These are phyloP conservation scores for Setomelanomma holmii DNA, from an alignment of 2,329 filamentous ascomycete species.

Conservation along the genomic window DNA sequence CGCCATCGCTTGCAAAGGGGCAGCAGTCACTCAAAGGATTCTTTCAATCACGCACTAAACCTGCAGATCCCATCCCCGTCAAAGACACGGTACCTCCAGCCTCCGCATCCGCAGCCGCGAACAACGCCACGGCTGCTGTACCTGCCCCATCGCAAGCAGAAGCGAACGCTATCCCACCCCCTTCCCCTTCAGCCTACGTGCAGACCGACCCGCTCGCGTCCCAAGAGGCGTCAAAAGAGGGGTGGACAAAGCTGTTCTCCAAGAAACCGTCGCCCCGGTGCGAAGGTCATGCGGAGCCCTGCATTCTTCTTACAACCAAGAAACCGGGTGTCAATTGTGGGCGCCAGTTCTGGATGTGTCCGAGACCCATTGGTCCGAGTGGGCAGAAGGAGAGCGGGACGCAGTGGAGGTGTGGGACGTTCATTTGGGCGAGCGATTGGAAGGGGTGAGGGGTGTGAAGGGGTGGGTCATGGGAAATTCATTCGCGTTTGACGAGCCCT, in stretches of 20 bases:
- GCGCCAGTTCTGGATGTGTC: slow-evolving; percentile 71
- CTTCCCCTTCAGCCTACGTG: slow-evolving; percentile 6
- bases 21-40: slow-evolving; percentile 77
- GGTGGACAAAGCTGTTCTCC: slow-evolving; percentile 84
- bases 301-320: slow-evolving; percentile 82
- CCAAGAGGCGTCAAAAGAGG: slow-evolving; percentile 73
- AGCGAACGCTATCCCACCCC: slow-evolving; percentile 4
- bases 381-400: slow-evolving; percentile 85
- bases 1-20: slow-evolving; percentile 49
- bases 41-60: slow-evolving; percentile 60
- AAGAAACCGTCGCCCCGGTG: slow-evolving; percentile 78
- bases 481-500: neutral
- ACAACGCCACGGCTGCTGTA: slow-evolving; percentile 4
- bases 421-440: slow-evolving; percentile 74
- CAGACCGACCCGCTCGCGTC: slow-evolving; percentile 41
- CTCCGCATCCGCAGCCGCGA: slow-evolving; percentile 4
- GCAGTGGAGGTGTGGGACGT: slow-evolving; percentile 87
- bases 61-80: slow-evolving; percentile 5
- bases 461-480: neutral
- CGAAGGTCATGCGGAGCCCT: slow-evolving; percentile 83
- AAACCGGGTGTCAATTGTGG: slow-evolving; percentile 85
- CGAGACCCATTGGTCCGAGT: slow-evolving; percentile 79
- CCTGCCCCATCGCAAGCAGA: slow-evolving; percentile 6
- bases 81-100: slow-evolving; percentile 7
- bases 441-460: slow-evolving; percentile 45